A percentile compares a stretch with the other conserved stretches of the same genome.
These are phyloP conservation scores for Gossypium anomalum DNA, from an alignment of 345 rosid species.

Conservation along the genomic window DNA sequence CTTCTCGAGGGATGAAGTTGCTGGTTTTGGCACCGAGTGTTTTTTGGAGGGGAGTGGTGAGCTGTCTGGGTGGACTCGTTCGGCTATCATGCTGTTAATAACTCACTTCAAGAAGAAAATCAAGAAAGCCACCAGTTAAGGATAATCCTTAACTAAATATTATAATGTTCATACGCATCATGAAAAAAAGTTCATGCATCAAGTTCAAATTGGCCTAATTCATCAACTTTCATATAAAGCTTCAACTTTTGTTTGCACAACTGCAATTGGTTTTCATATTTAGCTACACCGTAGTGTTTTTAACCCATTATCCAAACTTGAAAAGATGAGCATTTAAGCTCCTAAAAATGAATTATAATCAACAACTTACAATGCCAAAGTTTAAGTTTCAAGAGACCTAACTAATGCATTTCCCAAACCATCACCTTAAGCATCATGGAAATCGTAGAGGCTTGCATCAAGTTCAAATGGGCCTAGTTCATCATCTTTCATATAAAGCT, in stretches of 20 bases:
- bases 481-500: conserved; percentile 19
- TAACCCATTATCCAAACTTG: background rate
- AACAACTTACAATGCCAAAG: conserved; percentile 12
- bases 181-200: background rate
- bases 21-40: background rate
- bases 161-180: no score
- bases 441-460: conserved; percentile 15
- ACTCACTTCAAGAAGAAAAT: background rate
- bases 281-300: background rate
- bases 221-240: conserved; percentile 19
- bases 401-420: conserved; percentile 13
- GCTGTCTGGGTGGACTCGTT: conserved; percentile 32
- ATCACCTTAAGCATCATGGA: conserved; percentile 20
- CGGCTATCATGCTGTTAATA: conserved; percentile 28
- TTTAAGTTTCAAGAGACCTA: conserved; percentile 20
- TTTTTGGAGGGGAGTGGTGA: background rate
- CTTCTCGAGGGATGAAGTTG: conserved; percentile 25
- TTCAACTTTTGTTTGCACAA: conserved; percentile 24
- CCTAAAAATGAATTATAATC: background rate
- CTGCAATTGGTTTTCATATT: conserved; percentile 26
- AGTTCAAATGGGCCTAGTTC: conserved; percentile 23
- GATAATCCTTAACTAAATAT: no score
- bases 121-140: background rate
- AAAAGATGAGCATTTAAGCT: background rate
- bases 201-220: conserved; percentile 20